Base-by-base conservation (phyloP, 257 asterid genomes). In the Cruciata laevipes region DNA sequence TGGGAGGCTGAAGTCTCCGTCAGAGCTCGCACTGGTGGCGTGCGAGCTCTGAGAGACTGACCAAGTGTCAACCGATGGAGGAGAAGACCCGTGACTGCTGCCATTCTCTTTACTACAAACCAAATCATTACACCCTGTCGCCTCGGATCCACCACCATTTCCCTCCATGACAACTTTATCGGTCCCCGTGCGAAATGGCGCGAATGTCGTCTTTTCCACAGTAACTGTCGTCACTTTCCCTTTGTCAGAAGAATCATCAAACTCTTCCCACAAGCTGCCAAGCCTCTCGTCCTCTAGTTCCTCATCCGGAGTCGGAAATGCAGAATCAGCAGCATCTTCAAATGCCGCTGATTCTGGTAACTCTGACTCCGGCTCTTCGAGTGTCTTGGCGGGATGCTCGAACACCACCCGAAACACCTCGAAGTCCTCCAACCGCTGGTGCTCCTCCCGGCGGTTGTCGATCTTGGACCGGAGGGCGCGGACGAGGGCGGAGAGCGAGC, bases 401-500 rank as follows among this genome's bases (percentile, higher is more conserved):
- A 90, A 86, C 47, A 86, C 76, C 11, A 75, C 56, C 18, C 75
- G 83, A 67, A 82, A 84, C 56, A 80, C 69, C 37, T 84, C 90
- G 38, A 83, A 80, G 60, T 83, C 82, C 61, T 83, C 91, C 37
- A 57, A 61, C 8, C 71, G 11, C 24, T 11, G 67, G 12, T 69
- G 11, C 23, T 71, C 76, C 3, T 69, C 81, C 6, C 32, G 18
- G 21, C 25, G 76, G n/a, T 5, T 74, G 3, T 52, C 69, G 11
- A 69, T 65, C 49, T 68, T 61, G 44, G 77, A 66, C 59, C 69
- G 38, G 24, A 77, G 30, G 0, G 21, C 69, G 9, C 47, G 71
- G 71, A 68, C 56, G 70, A 1, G 67, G 31, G 61, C 7, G 6
- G 68, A 18, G 21, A 77, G 57, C n/a, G 56, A 32, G 61, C 57